These are phyloP conservation scores for Rusavskia elegans DNA, from an alignment of 495 filamentous ascomycete genomes.

Conservation along the genomic window DNA sequence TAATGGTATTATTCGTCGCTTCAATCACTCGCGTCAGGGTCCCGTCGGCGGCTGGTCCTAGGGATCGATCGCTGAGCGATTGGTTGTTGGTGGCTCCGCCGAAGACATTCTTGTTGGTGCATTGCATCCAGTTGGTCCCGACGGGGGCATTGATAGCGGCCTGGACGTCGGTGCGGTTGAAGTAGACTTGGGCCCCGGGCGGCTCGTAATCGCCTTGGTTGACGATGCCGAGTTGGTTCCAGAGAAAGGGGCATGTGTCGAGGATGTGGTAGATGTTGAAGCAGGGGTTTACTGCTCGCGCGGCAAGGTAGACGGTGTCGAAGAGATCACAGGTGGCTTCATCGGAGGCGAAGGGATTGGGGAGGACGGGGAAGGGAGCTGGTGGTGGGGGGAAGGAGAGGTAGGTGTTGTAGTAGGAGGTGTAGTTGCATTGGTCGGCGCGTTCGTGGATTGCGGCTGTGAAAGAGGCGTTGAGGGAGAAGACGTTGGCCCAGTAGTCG, in stretches of 20 bases:
- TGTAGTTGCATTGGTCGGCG: slow-evolving; percentile 38
- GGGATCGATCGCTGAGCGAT: not conserved
- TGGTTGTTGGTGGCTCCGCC: slow-evolving; percentile 16
- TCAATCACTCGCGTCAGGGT: slow-evolving; percentile 49
- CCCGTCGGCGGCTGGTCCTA: slow-evolving; percentile 14
- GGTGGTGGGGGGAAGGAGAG: slow-evolving; percentile 36
- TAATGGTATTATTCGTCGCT: slow-evolving; percentile 40
- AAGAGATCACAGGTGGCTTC: slow-evolving; percentile 35
- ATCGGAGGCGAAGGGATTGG: slow-evolving; percentile 12
- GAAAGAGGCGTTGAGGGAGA: slow-evolving; percentile 40
- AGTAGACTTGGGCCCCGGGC: slow-evolving; percentile 33
- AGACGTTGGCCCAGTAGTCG: slow-evolving; percentile 33
- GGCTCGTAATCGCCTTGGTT: slow-evolving; percentile 24
- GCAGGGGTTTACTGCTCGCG: slow-evolving; percentile 37
- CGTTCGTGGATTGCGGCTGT: slow-evolving; percentile 26
- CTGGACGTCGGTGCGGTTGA: slow-evolving; percentile 41
- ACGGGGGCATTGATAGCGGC: slow-evolving; percentile 39
- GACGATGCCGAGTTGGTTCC: slow-evolving; percentile 15
- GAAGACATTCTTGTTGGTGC: slow-evolving; percentile 27
- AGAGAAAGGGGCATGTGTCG: slow-evolving; percentile 26
- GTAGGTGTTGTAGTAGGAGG: slow-evolving; percentile 37
- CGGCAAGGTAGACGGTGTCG: slow-evolving; percentile 29
- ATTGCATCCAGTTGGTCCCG: slow-evolving; percentile 24
- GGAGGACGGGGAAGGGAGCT: slow-evolving; percentile 19
- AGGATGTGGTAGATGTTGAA: slow-evolving; percentile 44